Percentiles rank a stretch among this genome's conserved stretches.
Evolutionary conservation across 192 early-diverging fungal species (phyloP).

Genomic region (Thoreauomyces humboldtii): DNA sequence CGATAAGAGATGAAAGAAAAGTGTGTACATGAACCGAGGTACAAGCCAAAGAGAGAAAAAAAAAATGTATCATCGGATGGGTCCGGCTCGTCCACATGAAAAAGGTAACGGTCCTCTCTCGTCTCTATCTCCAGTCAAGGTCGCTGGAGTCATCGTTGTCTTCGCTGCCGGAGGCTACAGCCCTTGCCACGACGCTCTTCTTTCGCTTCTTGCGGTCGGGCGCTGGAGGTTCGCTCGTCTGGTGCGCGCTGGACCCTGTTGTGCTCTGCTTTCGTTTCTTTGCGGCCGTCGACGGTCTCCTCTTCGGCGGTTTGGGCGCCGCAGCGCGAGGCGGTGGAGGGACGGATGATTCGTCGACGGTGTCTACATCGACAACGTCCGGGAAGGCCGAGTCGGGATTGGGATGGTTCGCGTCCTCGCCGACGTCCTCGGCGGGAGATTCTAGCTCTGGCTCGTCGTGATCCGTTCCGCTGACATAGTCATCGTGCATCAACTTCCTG

Average conservation of each 20-base stretch:
- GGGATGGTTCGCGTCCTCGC: too few relatives aligned
- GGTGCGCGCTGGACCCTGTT: neutral
- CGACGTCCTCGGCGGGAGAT: neutral
- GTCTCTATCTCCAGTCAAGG: neutral
- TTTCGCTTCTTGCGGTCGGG: neutral
- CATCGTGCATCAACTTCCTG: slow-evolving; percentile 31
- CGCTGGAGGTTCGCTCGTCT: neutral
- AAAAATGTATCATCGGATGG: too few relatives aligned
- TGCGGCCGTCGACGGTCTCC: neutral
- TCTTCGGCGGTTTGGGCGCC: neutral
- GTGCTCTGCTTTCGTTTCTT: neutral
- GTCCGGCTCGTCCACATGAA: too few relatives aligned
- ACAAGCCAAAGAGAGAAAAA: too few relatives aligned
- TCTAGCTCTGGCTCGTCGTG: neutral
- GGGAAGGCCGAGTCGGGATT: neutral
- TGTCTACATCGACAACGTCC: neutral
- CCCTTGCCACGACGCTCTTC: neutral
- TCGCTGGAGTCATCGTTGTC: neutral
- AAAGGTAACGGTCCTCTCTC: too few relatives aligned
- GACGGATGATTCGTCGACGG: too few relatives aligned
- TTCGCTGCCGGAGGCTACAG: neutral
- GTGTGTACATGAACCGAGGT: too few relatives aligned
- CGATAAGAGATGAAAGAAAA: too few relatives aligned
- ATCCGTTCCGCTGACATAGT: slow-evolving; percentile 9
- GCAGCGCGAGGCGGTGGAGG: neutral